Evolutionary conservation across 176 grass and related monocot genomes (phyloP), one percentile per base, ranked within the genome.

Genomic region (Pontederia crassipes): DNA sequence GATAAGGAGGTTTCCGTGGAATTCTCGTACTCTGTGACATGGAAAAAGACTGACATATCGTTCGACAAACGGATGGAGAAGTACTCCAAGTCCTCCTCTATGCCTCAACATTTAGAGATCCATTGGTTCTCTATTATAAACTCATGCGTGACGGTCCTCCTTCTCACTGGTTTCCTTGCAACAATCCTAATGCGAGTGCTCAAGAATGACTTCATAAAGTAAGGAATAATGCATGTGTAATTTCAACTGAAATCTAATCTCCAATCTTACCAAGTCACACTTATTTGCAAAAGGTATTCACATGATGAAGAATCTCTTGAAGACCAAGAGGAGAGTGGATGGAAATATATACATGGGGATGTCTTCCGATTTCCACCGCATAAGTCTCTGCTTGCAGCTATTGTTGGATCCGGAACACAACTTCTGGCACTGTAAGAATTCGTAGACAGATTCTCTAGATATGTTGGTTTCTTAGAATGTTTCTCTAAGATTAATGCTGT

Each of bases 81-180:
- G 52, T 68, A 68, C 29, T 68, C 65, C 8, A 68, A 46, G n/a
- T 35, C 51, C 0, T 68, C 65, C 2, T 68, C 52, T 18, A 68
- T 68, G 65, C 65, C 65, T 45, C 65, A 55, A 12, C 65, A 55
- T 45, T 45, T 68, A 46, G 65, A 68, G 65, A 68, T 68, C 28
- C 65, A 68, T 10, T 68, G 65, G 65, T 68, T 68, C 52, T 68
- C 65, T 14, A 68, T 68, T 45, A 28, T 68, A 12, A 68, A 68
- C 18, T 68, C 65, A 54, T 68, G 65, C 46, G 52, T 68, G 9
- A 68, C 65, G 45, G 65, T 68, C 51, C 65, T 68, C 15, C 65
- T 68, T 68, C 65, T 68, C 10, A 68, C 65, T 45, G 65, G 65
- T 26, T 68, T 68, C n/a, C 65, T 68, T 9, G 65, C 65, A 54